These are phyloP conservation scores for Mortierella sp. DNA, from an alignment of 371 early-diverging fungal genomes.

Conservation along the genomic window DNA sequence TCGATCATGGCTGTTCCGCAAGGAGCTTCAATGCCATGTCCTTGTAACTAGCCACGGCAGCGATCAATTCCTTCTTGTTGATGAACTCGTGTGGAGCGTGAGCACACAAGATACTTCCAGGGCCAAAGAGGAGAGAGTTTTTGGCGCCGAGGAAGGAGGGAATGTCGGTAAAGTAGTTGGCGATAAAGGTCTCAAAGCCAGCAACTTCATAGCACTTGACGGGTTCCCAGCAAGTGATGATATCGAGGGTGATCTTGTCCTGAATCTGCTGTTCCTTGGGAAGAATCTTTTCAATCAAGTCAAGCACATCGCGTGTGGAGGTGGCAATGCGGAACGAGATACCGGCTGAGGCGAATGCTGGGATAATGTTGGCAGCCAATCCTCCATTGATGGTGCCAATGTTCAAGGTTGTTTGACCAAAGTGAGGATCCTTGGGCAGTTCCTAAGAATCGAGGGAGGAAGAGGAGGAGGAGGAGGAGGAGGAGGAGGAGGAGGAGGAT, in stretches of 20 bases:
- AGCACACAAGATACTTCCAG: slow-evolving; percentile 58
- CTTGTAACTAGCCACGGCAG: slow-evolving; percentile 56
- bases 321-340: slow-evolving; percentile 58
- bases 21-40: slow-evolving; percentile 50
- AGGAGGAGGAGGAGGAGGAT: too few species aligned
- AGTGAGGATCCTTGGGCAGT: slow-evolving; percentile 47
- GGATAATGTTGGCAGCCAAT: slow-evolving; percentile 58
- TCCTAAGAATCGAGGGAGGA: slow-evolving; percentile 23
- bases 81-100: slow-evolving; percentile 59
- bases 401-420: slow-evolving; percentile 59
- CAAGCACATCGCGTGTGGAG: slow-evolving; percentile 43
- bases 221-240: slow-evolving; percentile 53
- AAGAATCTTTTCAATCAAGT: slow-evolving; percentile 35
- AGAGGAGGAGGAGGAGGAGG: neutral
- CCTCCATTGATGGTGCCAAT: slow-evolving; percentile 56
- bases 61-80: slow-evolving; percentile 56
- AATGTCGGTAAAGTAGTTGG: slow-evolving; percentile 53
- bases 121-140: slow-evolving; percentile 54
- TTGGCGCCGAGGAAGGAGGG: slow-evolving; percentile 51
- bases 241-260: slow-evolving; percentile 45
- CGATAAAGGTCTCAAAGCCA: slow-evolving; percentile 50
- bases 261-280: slow-evolving; percentile 26
- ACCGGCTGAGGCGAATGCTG: slow-evolving; percentile 50
- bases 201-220: slow-evolving; percentile 55
- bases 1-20: too few species aligned